Base-by-base conservation (phyloP, 192 early-diverging fungal species). In the Backusella morwellensis region DNA sequence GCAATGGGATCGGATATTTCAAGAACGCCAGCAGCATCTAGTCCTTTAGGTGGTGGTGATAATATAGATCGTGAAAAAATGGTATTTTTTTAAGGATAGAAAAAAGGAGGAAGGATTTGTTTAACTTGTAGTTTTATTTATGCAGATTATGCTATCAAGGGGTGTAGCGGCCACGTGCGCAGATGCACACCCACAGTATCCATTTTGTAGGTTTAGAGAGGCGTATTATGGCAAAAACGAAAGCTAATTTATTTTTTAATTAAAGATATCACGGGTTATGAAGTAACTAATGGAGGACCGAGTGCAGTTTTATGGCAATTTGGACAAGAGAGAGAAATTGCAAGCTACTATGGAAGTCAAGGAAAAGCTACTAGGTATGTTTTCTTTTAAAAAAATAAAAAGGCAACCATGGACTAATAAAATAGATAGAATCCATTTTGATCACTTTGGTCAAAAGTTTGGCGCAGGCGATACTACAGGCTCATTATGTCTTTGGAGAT, bases 221-320 rank as follows among this genome's bases (percentile, higher is more conserved):
- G 17, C 11, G 15, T 35, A 19, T 35, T 8, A 35, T 68, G 29
- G 5, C 29, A 38, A 69, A 69, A 69, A 35, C 7, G 29, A 34
- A 68, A 36, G 34, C 23, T 17, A 23, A 47, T 11, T 34, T 15
- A 72, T 21, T 26, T 47, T 40, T 79, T 50, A 74, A 23, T 74
- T 40, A 4, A 29, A 82, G 76, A 86, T 72, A 72, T 88, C 36
- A 86, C 86, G 9, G 87, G 87, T 9, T 84, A 85, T 63, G 76
- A 83, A 34, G 72, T 84, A 72, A 81, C 85, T 15, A 84, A 86
- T 68, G 85, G 84, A 1, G 87, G 88, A 0, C 86, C 88, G 1
- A 88, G 88, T 56, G 92, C 93, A 29, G 86, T 89, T 3, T 86
- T 96, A 3, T 96, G 90, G 86, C 94, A 95, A 76, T 96, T 89